Conservation (phyloP, 2,329 filamentous ascomycete genomes). For the Alternaria postmessia region DNA sequence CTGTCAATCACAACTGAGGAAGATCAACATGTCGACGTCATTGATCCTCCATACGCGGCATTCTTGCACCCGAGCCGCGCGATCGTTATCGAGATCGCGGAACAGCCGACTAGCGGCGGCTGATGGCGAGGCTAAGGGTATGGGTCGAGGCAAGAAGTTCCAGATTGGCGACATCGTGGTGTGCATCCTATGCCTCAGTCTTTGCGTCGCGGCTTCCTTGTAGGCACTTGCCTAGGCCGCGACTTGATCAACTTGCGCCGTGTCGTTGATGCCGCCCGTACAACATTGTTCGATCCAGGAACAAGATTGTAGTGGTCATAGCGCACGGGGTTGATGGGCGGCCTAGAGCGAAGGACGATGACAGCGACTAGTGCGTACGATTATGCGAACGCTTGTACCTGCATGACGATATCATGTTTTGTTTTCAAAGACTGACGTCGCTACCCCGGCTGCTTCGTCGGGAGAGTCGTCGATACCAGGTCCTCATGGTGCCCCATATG, state of each 20-base stretch:
- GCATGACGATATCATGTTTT: conserved; percentile 14
- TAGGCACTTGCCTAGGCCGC: background rate
- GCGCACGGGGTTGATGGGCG: conserved; percentile 59
- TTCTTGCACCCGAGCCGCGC: background rate
- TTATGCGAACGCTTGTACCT: conserved; percentile 14
- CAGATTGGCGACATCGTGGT: background rate
- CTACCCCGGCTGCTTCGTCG: conserved; percentile 10
- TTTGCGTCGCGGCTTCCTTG: background rate
- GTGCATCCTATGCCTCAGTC: background rate
- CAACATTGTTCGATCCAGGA: conserved; percentile 58
- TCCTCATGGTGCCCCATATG: conserved; percentile 7
- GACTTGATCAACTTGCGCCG: background rate
- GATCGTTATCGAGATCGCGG: background rate
- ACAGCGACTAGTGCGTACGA: conserved; percentile 10
- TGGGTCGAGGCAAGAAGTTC: background rate
- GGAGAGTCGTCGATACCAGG: conserved; percentile 13
- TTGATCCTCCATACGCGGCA: background rate
- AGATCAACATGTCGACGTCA: background rate
- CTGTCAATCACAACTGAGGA: background rate
- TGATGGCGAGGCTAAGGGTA: background rate
- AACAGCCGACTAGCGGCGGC: conserved; percentile 1
- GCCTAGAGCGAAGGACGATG: conserved; percentile 44
- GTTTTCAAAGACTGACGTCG: conserved; percentile 9
- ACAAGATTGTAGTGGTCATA: conserved; percentile 59
- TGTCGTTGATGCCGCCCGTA: conserved; percentile 54